Percentiles rank a stretch among this genome's conserved stretches.
These are phyloP conservation scores for Straminergon stramineum DNA, from an alignment of 225 moss, liverwort and hornwort species.

Conservation along the genomic window DNA sequence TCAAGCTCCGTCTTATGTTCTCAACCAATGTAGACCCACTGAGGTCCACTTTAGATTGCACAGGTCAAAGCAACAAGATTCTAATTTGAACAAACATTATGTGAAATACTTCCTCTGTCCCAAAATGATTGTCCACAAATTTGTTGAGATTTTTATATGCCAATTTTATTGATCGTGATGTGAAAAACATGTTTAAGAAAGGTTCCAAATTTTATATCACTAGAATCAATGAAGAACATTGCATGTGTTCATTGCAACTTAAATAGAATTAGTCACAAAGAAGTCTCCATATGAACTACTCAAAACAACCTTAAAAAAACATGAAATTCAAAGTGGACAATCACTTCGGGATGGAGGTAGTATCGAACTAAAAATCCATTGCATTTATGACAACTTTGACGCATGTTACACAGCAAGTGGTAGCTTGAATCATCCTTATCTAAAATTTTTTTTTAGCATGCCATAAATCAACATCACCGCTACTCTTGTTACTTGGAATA, in stretches of 20 bases:
- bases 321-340: background rate
- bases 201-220: background rate
- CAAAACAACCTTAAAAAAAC: background rate
- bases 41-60: background rate
- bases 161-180: background rate
- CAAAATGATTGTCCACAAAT: background rate
- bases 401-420: background rate
- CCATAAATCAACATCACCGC: background rate
- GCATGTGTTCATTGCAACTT: background rate
- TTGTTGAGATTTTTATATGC: background rate
- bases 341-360: background rate
- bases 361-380: background rate
- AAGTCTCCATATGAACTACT: background rate
- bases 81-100: background rate
- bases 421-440: background rate
- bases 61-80: background rate
- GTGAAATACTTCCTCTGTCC: background rate
- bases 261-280: background rate
- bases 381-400: background rate
- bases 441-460: background rate
- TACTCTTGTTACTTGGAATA: background rate
- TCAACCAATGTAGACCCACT: background rate
- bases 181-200: background rate
- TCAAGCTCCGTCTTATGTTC: background rate
- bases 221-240: background rate